Conservation (phyloP, 495 filamentous ascomycete genomes). For the Mycothermus thermophilus region DNA sequence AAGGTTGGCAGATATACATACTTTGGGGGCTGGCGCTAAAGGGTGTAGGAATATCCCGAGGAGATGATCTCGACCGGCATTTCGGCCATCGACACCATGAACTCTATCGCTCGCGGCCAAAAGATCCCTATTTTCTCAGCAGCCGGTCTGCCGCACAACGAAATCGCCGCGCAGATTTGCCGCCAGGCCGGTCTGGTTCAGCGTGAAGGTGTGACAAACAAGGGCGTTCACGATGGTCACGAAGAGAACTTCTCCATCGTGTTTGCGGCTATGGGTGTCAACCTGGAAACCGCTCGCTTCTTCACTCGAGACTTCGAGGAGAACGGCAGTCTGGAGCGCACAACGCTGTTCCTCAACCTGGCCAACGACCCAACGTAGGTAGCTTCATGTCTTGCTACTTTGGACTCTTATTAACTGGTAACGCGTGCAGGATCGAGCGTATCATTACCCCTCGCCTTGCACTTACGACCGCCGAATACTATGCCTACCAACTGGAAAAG, state of each 20-base stretch:
- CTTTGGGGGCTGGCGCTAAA: too few species aligned
- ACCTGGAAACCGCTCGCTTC: constrained; percentile 96
- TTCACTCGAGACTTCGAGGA: constrained; percentile 98
- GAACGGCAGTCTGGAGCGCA: constrained; percentile 96
- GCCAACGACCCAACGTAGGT: constrained; percentile 95
- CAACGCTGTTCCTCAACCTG: constrained; percentile 94
- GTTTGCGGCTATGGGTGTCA: constrained; percentile 99
- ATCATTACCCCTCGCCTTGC: constrained; percentile 99
- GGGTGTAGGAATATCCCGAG: constrained; percentile 95
- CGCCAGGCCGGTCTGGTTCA: constrained; percentile 88
- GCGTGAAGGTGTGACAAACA: constrained; percentile 59
- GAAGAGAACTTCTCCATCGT: constrained; percentile 99
- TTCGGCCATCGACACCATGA: constrained; percentile 99
- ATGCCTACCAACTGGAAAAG: constrained; percentile 99
- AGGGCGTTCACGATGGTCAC: constrained; percentile 91
- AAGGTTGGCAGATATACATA: constrained; percentile 21
- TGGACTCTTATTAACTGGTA: constrained; percentile 1
- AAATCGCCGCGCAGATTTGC: constrained; percentile 96
- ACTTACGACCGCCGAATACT: constrained; percentile 97
- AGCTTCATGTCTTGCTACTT: not conserved
- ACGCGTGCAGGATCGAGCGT: constrained; percentile 72
- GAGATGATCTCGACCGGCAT: constrained; percentile 99
- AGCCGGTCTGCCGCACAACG: constrained; percentile 95
- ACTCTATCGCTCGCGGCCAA: constrained; percentile 97
- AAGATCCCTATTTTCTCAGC: constrained; percentile 99